phyloP scores from a whole-genome alignment of 306 rosid species.

The Quercus robur region DNA sequence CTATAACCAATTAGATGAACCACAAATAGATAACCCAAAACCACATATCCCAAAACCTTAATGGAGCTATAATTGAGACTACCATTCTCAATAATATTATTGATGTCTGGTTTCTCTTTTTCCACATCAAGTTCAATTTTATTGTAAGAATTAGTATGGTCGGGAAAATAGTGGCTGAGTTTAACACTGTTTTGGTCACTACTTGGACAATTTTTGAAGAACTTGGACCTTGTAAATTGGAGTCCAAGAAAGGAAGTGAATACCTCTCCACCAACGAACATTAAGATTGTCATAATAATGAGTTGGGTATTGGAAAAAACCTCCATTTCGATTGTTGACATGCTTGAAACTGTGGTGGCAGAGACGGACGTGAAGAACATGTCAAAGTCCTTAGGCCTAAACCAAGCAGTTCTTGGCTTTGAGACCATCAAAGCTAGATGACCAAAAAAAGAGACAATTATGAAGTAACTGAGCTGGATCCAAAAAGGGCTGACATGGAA shows the following conservation, averaged over 20 bases:
- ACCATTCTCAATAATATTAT: background rate
- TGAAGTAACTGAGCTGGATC: constrained; percentile 37
- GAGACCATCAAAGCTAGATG: constrained; percentile 42
- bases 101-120: background rate
- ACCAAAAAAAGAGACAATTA: constrained; percentile 41
- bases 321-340: constrained; percentile 70
- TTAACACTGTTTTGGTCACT: background rate
- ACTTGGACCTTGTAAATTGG: constrained; percentile 1
- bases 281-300: constrained; percentile 41
- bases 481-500: constrained; percentile 9
- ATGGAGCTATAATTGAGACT: constrained; percentile 11
- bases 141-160: background rate
- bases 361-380: constrained; percentile 75
- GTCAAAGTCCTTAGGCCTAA: constrained; percentile 28
- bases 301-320: constrained; percentile 49
- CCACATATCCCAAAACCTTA: constrained; percentile 19
- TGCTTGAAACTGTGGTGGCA: constrained; percentile 67
- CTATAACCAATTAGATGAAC: constrained; percentile 28
- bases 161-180: background rate
- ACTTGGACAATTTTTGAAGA: background rate
- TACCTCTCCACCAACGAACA: constrained; percentile 67
- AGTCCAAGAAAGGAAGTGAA: constrained; percentile 56
- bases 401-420: constrained; percentile 27
- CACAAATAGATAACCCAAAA: constrained; percentile 25
- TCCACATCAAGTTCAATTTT: constrained; percentile 7